Evolutionary conservation across 805 yeast genomes (phyloP).

Genomic region (Candida tammaniensis): DNA sequence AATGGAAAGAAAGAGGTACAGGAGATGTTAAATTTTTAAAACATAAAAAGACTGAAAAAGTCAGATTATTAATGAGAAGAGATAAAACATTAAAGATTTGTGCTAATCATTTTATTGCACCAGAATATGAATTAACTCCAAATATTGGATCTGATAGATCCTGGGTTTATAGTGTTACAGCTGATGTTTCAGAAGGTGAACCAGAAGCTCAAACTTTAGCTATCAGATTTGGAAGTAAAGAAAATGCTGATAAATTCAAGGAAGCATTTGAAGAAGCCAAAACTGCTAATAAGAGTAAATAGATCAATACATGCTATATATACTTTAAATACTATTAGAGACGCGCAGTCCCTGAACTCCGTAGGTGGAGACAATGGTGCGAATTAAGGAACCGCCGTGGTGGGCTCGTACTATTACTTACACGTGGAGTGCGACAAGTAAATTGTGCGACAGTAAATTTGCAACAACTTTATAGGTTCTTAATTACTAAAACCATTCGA

Average conservation of each 20-base stretch:
- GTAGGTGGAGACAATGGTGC: no score
- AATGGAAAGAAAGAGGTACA: constrained; percentile 99
- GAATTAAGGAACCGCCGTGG: no score
- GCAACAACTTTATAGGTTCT: no score
- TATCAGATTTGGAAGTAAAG: constrained; percentile 88
- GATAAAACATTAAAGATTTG: constrained; percentile 97
- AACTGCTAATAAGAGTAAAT: constrained; percentile 30
- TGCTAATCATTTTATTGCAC: constrained; percentile 88
- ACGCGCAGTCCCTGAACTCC: no score
- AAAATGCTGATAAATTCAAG: constrained; percentile 93
- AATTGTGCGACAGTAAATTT: no score
- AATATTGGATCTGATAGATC: constrained; percentile 97
- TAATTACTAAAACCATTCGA: no score
- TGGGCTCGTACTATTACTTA: no score
- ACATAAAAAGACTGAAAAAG: constrained; percentile 79
- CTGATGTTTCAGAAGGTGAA: constrained; percentile 92
- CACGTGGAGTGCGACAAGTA: no score
- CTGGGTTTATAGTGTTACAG: constrained; percentile 95
- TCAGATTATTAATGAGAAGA: constrained; percentile 96
- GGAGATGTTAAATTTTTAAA: constrained; percentile 96
- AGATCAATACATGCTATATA: no score
- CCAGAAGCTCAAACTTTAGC: constrained; percentile 97
- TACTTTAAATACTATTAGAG: no score
- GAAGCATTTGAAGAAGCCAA: constrained; percentile 87
- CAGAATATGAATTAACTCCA: constrained; percentile 81